Conservation (phyloP, 169 alveolate species). For the Plasmodium billcollinsi region DNA sequence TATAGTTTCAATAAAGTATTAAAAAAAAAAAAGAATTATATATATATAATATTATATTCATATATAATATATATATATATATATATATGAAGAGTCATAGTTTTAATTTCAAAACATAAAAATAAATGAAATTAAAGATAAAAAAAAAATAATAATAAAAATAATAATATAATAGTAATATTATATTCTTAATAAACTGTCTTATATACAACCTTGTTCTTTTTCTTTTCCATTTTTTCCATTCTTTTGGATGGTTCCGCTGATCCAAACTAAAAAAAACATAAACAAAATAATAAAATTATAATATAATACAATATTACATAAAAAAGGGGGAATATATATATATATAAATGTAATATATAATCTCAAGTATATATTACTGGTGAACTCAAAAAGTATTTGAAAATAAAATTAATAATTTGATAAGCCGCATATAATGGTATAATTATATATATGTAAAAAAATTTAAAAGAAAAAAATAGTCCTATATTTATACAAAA, state of each 20-base stretch:
- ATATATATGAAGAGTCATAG: no score
- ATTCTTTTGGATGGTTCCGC: constrained; percentile 12
- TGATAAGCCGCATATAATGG: constrained; percentile 62
- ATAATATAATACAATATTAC: background rate
- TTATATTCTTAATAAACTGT: constrained; percentile 46
- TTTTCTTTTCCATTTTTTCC: constrained; percentile 55
- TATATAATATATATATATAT: no score
- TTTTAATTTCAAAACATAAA: constrained; percentile 10
- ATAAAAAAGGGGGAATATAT: background rate
- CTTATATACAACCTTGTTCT: constrained; percentile 62
- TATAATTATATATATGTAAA: constrained; percentile 59
- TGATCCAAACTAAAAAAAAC: constrained; percentile 17
- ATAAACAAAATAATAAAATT: constrained; percentile 6
- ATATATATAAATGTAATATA: background rate
- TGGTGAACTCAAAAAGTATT: constrained; percentile 62
- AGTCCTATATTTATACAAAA: constrained; percentile 57
- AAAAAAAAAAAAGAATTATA: no score
- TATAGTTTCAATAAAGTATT: no score
- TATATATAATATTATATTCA: no score
- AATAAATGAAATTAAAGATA: background rate
- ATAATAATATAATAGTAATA: background rate
- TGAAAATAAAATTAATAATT: constrained; percentile 47
- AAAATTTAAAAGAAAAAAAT: constrained; percentile 68
- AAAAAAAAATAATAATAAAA: constrained; percentile 18
- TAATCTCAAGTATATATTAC: constrained; percentile 8